Conservation (phyloP, 2,329 filamentous ascomycete genomes). For the Setomelanomma holmii region DNA sequence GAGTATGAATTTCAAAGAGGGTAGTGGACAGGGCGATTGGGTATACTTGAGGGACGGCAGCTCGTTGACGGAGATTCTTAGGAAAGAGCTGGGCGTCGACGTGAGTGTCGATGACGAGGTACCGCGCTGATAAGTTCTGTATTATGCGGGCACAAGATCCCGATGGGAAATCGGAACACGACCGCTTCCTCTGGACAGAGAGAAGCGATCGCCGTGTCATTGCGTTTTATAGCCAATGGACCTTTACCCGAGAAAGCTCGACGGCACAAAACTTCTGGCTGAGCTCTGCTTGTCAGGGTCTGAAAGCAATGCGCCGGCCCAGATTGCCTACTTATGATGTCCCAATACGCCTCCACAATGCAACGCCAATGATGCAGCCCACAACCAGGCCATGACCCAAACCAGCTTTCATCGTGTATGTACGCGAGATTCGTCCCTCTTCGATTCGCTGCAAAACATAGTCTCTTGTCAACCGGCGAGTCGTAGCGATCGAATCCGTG, state of each 20-base stretch:
- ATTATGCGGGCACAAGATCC: too few species aligned
- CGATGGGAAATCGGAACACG: too few species aligned
- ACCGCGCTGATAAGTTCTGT: conserved; percentile 32
- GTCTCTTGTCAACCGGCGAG: too few species aligned
- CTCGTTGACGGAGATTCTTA: conserved; percentile 74
- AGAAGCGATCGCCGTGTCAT: too few species aligned
- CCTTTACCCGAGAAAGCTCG: not conserved
- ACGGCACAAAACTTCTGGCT: not conserved
- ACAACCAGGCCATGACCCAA: not conserved
- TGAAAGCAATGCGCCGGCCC: not conserved
- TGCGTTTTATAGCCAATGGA: not conserved
- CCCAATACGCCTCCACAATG: conserved; percentile 26
- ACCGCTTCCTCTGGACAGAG: too few species aligned
- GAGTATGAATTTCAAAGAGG: conserved; percentile 79
- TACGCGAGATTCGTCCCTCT: too few species aligned
- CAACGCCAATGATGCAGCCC: conserved; percentile 12
- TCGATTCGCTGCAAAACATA: too few species aligned
- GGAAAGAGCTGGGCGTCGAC: conserved; percentile 76
- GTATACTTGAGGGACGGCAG: conserved; percentile 86
- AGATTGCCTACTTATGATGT: conserved; percentile 6
- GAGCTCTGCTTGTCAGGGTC: not conserved
- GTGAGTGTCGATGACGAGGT: conserved; percentile 39
- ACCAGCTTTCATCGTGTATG: not conserved
- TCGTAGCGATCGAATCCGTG: too few species aligned
- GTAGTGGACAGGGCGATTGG: conserved; percentile 77